A percentile compares a stretch with the other conserved stretches of the same genome.
These are phyloP conservation scores for Aureobasidium leucospermi DNA, from an alignment of 2,329 filamentous ascomycete species.

Conservation along the genomic window DNA sequence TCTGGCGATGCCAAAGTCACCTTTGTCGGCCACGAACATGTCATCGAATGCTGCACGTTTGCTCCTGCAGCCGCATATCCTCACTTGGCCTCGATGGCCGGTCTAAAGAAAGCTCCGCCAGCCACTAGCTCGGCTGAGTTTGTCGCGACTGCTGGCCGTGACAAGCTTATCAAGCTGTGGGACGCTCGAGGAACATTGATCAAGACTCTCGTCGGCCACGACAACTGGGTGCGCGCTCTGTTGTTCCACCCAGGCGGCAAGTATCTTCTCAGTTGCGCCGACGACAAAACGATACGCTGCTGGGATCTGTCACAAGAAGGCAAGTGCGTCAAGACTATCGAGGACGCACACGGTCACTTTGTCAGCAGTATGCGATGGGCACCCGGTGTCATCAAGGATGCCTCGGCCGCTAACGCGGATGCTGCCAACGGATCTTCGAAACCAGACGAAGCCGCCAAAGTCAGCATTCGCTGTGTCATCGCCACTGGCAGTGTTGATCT, in stretches of 20 bases:
- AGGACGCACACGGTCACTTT: constrained; percentile 74
- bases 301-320: constrained; percentile 91
- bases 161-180: constrained; percentile 89
- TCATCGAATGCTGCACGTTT: constrained; percentile 77
- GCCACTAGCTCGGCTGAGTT: constrained; percentile 73
- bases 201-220: constrained; percentile 78
- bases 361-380: constrained; percentile 85
- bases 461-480: constrained; percentile 73
- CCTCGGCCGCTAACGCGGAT: constrained; percentile 30
- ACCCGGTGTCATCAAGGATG: constrained; percentile 62
- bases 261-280: constrained; percentile 75
- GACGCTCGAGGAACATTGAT: constrained; percentile 76
- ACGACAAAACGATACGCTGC: constrained; percentile 87
- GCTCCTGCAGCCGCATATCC: constrained; percentile 72
- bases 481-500: constrained; percentile 81
- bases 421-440: constrained; percentile 11
- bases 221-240: constrained; percentile 85
- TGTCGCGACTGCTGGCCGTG: constrained; percentile 78
- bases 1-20: constrained; percentile 69
- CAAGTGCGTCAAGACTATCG: constrained; percentile 76
- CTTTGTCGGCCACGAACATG: constrained; percentile 79
- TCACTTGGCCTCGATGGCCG: constrained; percentile 70
- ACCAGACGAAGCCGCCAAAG: constrained; percentile 40
- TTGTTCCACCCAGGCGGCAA: constrained; percentile 90
- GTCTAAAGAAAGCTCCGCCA: constrained; percentile 73